Evolutionary conservation across 202 grass and related monocot species (phyloP), one percentile per base, ranked within the genome.

Genomic region (Carex sylvatica): DNA sequence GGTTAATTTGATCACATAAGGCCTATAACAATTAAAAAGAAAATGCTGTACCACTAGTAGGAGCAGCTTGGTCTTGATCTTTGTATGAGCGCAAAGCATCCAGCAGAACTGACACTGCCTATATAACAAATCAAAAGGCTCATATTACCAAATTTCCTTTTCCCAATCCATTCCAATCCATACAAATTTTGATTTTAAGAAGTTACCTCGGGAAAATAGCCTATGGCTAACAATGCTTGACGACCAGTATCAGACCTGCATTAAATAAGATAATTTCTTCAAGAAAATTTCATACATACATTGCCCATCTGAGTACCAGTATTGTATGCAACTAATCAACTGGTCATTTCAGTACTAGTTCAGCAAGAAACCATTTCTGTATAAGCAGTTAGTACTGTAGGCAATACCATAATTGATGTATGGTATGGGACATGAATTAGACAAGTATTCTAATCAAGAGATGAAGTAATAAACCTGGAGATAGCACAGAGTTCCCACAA

Each of bases 401-500:
- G 49, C 3, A 71, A 47, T 20, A 12, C 68, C 68, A 71, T 68
- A 35, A 28, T 71, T 56, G 6, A 62, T 62, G 42, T 56, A 75
- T 56, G 49, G 72, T 12, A 74, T 9, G 14, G 23, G 20, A 56
- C 72, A 55, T 33, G 26, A 75, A 75, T 55, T 74, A 30, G 12
- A 33, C 2, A 55, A 75, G 19, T 40, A 23, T 42, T 30, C 6
- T 2, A 82, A 71, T 76, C n/a, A 31, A 66, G 18, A 58, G 67
- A 28, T 74, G 46, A 52, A 30, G 55, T 74, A 62, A 87, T 63
- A n/a, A 79, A 98, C 95, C 95, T 95, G 24, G 87, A 95, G 88
- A 95, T 90, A 81, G 91, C 87, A 93, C 91, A 98, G 77, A 98
- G 95, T 74, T 95, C 95, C 95, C 95, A 98, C 75, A 98, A 90